Conservation (phyloP, 2,329 filamentous ascomycete species). For the Penicillium glabrum region DNA sequence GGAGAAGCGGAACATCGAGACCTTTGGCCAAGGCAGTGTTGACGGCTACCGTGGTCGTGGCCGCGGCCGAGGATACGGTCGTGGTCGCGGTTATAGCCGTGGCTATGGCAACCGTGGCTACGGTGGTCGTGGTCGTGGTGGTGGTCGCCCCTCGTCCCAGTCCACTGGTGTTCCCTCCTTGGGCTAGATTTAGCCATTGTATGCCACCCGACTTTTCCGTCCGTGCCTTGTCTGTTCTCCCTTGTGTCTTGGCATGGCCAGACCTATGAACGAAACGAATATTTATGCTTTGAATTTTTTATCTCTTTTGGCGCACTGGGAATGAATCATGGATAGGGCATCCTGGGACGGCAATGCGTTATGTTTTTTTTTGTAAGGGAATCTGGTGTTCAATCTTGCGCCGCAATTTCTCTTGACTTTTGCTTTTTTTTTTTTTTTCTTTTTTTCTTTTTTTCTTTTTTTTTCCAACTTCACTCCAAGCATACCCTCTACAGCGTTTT, state of each 20-base stretch:
- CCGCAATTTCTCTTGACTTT: neutral
- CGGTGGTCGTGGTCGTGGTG: constrained; percentile 37
- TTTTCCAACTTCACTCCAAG: constrained; percentile 11
- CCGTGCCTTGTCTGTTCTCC: constrained; percentile 12
- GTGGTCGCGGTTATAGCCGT: constrained; percentile 68
- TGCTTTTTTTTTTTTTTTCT: constrained; percentile 2
- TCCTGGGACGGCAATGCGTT: constrained; percentile 23
- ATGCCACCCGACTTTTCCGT: constrained; percentile 12
- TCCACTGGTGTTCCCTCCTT: constrained; percentile 40
- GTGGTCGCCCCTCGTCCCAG: constrained; percentile 38
- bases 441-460: constrained; percentile 8
- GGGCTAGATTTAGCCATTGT: constrained; percentile 22
- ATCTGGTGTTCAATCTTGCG: constrained; percentile 20
- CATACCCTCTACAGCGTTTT: constrained; percentile 25
- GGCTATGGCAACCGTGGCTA: constrained; percentile 46
- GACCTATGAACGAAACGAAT: constrained; percentile 27
- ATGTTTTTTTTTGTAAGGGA: constrained; percentile 16
- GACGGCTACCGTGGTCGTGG: constrained; percentile 82
- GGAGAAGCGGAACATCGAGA: constrained; percentile 94
- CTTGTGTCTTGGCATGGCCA: constrained; percentile 22
- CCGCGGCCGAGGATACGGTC: constrained; percentile 70
- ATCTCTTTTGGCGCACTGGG: constrained; percentile 27
- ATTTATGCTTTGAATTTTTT: constrained; percentile 21
- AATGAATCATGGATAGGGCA: constrained; percentile 23
- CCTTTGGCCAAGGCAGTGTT: constrained; percentile 94